These are phyloP conservation scores for Chaetomium sp. DNA, from an alignment of 2,329 filamentous ascomycete genomes.

Conservation along the genomic window DNA sequence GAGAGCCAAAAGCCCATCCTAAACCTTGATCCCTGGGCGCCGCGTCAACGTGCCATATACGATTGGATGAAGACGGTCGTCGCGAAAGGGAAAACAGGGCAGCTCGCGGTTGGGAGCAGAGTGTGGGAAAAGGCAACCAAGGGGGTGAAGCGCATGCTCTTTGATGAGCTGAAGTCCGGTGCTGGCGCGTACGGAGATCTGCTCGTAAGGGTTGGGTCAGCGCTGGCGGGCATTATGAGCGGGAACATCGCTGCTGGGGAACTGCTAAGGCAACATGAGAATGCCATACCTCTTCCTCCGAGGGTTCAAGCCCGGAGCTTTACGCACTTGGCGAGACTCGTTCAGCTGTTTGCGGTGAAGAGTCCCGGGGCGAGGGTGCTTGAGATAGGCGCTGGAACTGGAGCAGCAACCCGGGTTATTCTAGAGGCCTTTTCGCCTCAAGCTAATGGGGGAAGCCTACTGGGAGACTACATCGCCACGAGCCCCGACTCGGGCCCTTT, in stretches of 20 bases:
- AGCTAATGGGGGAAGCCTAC: no score
- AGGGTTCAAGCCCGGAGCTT: background rate
- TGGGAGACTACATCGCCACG: no score
- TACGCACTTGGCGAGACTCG: background rate
- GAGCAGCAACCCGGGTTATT: background rate
- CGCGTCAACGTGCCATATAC: background rate
- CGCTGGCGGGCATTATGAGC: background rate
- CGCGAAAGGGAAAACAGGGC: background rate
- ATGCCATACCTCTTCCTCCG: background rate
- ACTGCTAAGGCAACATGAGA: background rate
- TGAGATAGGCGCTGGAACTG: background rate
- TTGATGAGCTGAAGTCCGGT: background rate
- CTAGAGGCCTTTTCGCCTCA: background rate
- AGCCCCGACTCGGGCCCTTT: no score
- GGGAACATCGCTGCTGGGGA: background rate
- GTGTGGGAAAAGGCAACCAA: background rate
- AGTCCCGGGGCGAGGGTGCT: background rate
- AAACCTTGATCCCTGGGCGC: background rate
- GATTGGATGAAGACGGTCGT: background rate
- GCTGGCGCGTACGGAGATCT: background rate
- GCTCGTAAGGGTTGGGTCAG: background rate
- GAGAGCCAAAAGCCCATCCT: background rate
- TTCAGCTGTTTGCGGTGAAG: background rate
- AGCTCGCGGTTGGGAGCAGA: background rate
- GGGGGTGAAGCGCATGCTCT: background rate